phyloP scores from a whole-genome alignment of 1,284 basidiomycete genomes.

The Cutaneotrichosporon cyanovorans region DNA sequence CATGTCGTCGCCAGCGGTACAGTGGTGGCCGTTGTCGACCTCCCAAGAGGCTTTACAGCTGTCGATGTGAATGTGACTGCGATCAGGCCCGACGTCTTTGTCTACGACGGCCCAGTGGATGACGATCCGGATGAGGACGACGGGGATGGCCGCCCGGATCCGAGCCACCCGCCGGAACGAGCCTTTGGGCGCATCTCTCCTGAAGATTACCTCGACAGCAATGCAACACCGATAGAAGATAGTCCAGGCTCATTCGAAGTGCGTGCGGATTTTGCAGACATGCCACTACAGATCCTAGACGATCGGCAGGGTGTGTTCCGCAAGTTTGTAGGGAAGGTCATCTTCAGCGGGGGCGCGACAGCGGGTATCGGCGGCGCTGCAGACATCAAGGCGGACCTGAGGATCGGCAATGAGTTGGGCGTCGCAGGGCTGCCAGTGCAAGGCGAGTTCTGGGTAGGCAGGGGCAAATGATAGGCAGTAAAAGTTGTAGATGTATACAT shows the following conservation, averaged over 20 bases:
- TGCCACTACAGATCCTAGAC: conserved; percentile 38
- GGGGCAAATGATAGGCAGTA: too few relatives aligned
- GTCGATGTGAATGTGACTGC: conserved; percentile 32
- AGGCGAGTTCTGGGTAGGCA: conserved; percentile 35
- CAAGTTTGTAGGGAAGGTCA: conserved; percentile 43
- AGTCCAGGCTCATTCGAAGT: conserved; percentile 28
- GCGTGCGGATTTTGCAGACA: conserved; percentile 34
- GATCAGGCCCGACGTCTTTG: conserved; percentile 40
- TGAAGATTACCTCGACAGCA: conserved; percentile 14
- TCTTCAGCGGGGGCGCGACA: conserved; percentile 42
- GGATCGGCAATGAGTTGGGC: conserved; percentile 24
- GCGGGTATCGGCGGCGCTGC: conserved; percentile 42
- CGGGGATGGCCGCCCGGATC: conserved; percentile 8
- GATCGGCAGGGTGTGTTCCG: conserved; percentile 36
- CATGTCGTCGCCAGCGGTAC: conserved; percentile 38
- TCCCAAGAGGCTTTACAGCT: conserved; percentile 30
- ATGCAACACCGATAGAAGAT: conserved; percentile 1
- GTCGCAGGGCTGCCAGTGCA: conserved; percentile 35
- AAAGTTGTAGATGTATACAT: too few relatives aligned
- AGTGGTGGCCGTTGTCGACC: conserved; percentile 36
- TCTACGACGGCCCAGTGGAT: conserved; percentile 37
- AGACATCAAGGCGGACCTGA: conserved; percentile 25
- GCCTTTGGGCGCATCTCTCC: conserved; percentile 25
- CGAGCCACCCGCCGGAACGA: conserved; percentile 12
- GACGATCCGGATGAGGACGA: neutral